Evolutionary conservation across 1,139 yeast species (phyloP).

Genomic region (Taphrina communis): DNA sequence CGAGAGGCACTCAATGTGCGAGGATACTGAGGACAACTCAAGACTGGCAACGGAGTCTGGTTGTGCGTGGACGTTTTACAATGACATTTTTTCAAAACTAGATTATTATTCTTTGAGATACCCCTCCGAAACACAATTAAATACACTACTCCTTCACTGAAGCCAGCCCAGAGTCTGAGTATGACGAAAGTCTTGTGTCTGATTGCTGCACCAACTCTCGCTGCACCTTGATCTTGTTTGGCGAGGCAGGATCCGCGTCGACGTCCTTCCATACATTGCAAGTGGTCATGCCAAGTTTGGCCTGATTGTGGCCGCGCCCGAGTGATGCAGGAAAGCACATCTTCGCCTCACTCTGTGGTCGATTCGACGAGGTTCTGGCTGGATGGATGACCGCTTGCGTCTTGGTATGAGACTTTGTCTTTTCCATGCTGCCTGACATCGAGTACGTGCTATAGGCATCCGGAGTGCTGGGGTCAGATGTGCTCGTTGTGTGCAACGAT

Average conservation of each 20-base stretch:
- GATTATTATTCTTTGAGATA: too few relatives aligned
- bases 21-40: not conserved
- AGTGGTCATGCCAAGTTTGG: conserved; percentile 4
- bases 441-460: conserved; percentile 3
- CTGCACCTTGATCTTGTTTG: conserved; percentile 31
- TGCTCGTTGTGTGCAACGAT: not conserved
- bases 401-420: not conserved
- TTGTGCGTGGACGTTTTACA: not conserved
- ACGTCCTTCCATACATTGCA: conserved; percentile 29
- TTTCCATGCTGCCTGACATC: not conserved
- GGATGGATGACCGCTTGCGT: not conserved
- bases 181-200: conserved; percentile 3
- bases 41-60: too few relatives aligned
- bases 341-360: not conserved
- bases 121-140: not conserved
- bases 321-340: not conserved
- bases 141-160: conserved; percentile 1
- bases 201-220: conserved; percentile 17
- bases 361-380: not conserved
- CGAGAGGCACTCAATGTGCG: not conserved
- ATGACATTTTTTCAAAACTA: not conserved
- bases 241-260: conserved; percentile 20
- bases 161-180: conserved; percentile 2
- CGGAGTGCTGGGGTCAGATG: not conserved
- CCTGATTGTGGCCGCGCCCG: conserved; percentile 32